Evolutionary conservation across 208 protist species (phyloP), one percentile per base, ranked within the genome.

Genomic region (Crithidia acanthocephali): DNA sequence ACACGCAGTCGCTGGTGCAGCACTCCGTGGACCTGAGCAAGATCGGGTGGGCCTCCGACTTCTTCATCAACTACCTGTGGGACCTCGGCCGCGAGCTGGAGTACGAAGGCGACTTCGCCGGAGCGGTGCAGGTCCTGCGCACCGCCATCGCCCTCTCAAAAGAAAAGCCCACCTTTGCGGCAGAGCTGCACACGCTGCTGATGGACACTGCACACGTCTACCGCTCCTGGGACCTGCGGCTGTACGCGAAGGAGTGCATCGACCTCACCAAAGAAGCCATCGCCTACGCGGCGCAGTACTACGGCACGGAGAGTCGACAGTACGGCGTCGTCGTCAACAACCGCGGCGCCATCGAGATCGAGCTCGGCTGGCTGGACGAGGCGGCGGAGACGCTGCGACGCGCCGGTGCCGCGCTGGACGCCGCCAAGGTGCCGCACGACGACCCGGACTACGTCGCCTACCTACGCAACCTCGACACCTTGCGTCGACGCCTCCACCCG

Each of bases 11-110:
- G 42, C 73, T 94, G 16, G 88, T 91, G 28, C 55, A 79, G 45
- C 79, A 87, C 64, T 90, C 84, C 2, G 77, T 92, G 15, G 83
- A 90, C 60, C 77, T 94, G 23, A 87, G 86, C 69, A 85, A 79
- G 40, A 87, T 92, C 56, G 86, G 86, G 42, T 91, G 86, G 86
- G 84, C 87, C 18, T 90, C 85, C 0, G 89, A 92, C 60, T 87
- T 88, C 74, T 91, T 91, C 60, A 83, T 91, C 74, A 56, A 82
- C 47, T 90, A 83, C 60, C 68, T 92, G 5, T 92, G 85, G 85
- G 86, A 85, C 30, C 66, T 92, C 16, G 83, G 83, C 32, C 67
- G 79, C 30, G 80, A 91, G 64, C 77, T 92, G 44, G 83, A 88
- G 61, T 76, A 84, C 32, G 86, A 95, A 65, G 79, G 83, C 15